A percentile compares a stretch with the other conserved stretches of the same genome.
Conservation (phyloP, 2,329 filamentous ascomycete species). For the Apiospora arundinis region DNA sequence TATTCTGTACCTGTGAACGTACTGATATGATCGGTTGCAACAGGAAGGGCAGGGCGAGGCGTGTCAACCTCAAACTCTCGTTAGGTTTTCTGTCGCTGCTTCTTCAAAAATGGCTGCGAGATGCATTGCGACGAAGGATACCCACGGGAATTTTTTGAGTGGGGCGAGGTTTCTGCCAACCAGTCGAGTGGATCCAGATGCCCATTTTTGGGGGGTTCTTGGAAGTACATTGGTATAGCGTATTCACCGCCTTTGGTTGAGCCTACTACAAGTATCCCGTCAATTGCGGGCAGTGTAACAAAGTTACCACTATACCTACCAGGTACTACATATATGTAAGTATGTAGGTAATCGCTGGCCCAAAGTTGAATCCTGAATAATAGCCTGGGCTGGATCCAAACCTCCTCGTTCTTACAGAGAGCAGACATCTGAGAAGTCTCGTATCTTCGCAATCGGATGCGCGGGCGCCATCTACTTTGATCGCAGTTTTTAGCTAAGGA, state of each 20-base stretch:
- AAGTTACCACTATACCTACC: no score
- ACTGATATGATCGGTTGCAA: neutral
- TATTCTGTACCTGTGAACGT: neutral
- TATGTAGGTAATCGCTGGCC: no score
- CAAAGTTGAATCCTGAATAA: no score
- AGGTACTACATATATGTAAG: no score
- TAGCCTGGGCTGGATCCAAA: neutral
- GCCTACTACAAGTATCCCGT: no score
- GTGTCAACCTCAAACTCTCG: neutral
- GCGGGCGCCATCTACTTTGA: no score
- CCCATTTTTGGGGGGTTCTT: neutral
- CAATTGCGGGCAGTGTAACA: no score
- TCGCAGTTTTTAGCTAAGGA: no score
- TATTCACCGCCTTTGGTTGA: conserved; percentile 12
- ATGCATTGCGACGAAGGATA: conserved; percentile 9
- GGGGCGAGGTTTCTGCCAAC: neutral
- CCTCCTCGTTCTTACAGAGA: neutral
- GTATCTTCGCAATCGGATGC: no score
- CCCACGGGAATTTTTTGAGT: conserved; percentile 19
- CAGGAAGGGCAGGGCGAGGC: neutral
- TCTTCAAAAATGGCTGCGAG: neutral
- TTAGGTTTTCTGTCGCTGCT: neutral
- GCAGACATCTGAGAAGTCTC: no score
- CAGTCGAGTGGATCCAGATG: neutral
- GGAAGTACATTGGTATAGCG: neutral